Conservation (phyloP, 805 yeast species). For the Candida xiaguanensis region DNA sequence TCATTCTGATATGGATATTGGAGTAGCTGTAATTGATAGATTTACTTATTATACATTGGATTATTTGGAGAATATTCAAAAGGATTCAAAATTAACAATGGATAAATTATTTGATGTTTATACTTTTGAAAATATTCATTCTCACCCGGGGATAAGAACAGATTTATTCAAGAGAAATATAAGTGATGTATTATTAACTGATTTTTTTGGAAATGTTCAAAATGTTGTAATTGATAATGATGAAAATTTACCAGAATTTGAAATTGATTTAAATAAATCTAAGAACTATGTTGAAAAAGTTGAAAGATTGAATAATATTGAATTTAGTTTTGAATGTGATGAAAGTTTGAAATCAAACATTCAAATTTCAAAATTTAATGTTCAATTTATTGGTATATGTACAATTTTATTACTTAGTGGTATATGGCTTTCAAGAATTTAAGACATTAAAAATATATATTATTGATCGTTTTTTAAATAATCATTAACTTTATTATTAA, state of each 20-base stretch:
- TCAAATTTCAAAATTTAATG: constrained; percentile 12
- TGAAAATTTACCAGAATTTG: too few species aligned
- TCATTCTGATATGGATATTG: constrained; percentile 91
- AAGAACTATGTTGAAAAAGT: not conserved
- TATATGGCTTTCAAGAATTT: constrained; percentile 18
- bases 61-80: constrained; percentile 77
- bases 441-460: not conserved
- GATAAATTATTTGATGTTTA: constrained; percentile 83
- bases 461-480: not conserved
- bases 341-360: constrained; percentile 7
- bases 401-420: constrained; percentile 17
- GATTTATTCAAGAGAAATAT: constrained; percentile 70
- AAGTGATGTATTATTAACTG: constrained; percentile 73
- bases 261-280: too few species aligned
- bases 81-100: constrained; percentile 69
- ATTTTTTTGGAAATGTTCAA: constrained; percentile 92
- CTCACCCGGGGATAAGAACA: constrained; percentile 88
- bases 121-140: constrained; percentile 80
- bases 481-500: not conserved
- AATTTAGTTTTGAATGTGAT: constrained; percentile 10
- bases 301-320: constrained; percentile 1
- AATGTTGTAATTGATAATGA: constrained; percentile 61
- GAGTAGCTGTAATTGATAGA: constrained; percentile 96
- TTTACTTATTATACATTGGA: constrained; percentile 91
- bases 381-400: constrained; percentile 13